Percentiles rank a stretch among this genome's conserved stretches.
Evolutionary conservation across 1,284 basidiomycete species (phyloP).

Genomic region (Puccinia hordei): DNA sequence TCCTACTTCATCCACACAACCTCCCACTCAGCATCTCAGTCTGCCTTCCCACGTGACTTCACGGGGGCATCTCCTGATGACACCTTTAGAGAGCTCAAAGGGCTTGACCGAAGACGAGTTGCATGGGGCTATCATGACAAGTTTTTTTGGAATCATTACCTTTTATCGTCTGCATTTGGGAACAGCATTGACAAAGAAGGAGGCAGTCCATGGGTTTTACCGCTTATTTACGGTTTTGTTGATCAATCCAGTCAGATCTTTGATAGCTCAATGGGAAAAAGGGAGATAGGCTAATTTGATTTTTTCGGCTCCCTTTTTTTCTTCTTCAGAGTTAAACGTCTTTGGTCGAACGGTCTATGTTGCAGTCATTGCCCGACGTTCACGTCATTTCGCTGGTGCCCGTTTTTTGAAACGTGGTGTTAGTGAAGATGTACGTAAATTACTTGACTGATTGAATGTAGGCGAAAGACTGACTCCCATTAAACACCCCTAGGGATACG

Average conservation of each 20-base stretch:
- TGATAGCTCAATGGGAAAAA: slow-evolving; percentile 53
- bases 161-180: slow-evolving; percentile 70
- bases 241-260: slow-evolving; percentile 88
- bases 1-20: slow-evolving; percentile 75
- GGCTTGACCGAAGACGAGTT: slow-evolving; percentile 37
- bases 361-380: slow-evolving; percentile 88
- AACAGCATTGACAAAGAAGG: slow-evolving; percentile 61
- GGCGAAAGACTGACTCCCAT: neutral
- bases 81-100: slow-evolving; percentile 1
- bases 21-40: slow-evolving; percentile 51
- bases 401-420: slow-evolving; percentile 93
- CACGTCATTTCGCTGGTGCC: slow-evolving; percentile 92
- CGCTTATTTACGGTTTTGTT: slow-evolving; percentile 91
- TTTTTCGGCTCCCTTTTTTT: slow-evolving; percentile 16
- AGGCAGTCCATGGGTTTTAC: slow-evolving; percentile 81
- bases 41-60: slow-evolving; percentile 48
- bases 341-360: slow-evolving; percentile 88
- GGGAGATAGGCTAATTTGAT: neutral
- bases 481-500: slow-evolving; percentile 73
- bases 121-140: slow-evolving; percentile 75
- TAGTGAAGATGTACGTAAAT: slow-evolving; percentile 72
- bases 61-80: slow-evolving; percentile 52
- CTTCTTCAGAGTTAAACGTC: slow-evolving; percentile 75
- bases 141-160: slow-evolving; percentile 93
- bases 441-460: neutral